Evolutionary conservation across 2,329 filamentous ascomycete genomes (phyloP), one percentile per base, ranked within the genome.

Genomic region (Ophiostoma quercus): DNA sequence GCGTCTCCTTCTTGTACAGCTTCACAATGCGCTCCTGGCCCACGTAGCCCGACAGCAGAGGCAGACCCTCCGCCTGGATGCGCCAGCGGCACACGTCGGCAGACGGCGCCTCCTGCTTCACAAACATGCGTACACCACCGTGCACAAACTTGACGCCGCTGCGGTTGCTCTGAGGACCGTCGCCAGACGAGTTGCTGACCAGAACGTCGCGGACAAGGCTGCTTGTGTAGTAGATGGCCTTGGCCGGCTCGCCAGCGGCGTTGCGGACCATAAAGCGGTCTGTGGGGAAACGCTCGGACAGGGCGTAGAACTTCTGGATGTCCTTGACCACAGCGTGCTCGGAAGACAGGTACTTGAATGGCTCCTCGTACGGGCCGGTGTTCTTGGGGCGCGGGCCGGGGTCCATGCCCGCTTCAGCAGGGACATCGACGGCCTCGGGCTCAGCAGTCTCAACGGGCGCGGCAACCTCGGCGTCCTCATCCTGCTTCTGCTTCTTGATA

Each of bases 181-280:
- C 93, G 37, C 91, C 89, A 62, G 92, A 92, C 79, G 97, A 93
- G 78, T 99, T 99, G 77, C 90, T 86, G 3, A 85, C 87, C 3
- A 99, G 85, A 69, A 99, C 95, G 73, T 94, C 90, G 41, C 93
- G 90, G 29, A 92, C 90, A 14, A 98, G 85, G 4, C 87, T 86
- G 47, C 90, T 94, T 12, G 93, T 96, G 83, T 98, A 99, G 84
- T 99, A 99, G 75, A 99, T 94, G 37, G 94, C 95, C 82, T 97
- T 96, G 68, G 92, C 89, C 0, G 94, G 92, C 77, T 92, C 88
- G 66, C 93, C 95, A 72, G 90, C 85, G 34, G 92, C 92, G 80
- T 99, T 99, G 76, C 95, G 91, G 68, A 99, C 95, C 89, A 99
- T 92, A 82, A 95, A 99, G 70, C 94, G 89, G 79, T 96, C 91